Conservation (phyloP, 1,139 yeast species). For the Nadsonia starkeyi-henricii region DNA sequence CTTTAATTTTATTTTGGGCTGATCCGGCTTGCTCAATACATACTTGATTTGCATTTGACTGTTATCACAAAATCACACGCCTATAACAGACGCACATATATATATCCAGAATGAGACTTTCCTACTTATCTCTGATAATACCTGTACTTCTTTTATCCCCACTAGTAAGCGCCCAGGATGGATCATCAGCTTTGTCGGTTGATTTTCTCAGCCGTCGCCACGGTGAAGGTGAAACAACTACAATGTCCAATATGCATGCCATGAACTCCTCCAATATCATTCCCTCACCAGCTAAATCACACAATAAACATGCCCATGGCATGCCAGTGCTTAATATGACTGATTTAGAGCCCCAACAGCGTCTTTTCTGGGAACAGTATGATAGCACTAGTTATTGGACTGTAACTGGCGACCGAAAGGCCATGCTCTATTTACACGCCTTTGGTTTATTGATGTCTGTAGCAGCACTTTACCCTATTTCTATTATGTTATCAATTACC, state of each 20-base stretch:
- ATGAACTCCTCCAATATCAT: slow-evolving; percentile 10
- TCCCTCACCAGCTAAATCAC: slow-evolving; percentile 22
- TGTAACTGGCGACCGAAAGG: slow-evolving; percentile 30
- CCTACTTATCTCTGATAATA: no score
- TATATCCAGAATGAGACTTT: no score
- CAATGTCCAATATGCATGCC: neutral
- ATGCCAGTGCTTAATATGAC: slow-evolving; percentile 56
- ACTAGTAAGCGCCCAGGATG: no score
- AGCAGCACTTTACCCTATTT: slow-evolving; percentile 53
- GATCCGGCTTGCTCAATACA: no score
- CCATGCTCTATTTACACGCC: slow-evolving; percentile 48
- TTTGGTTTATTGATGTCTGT: slow-evolving; percentile 33
- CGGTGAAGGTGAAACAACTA: no score
- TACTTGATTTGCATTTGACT: no score
- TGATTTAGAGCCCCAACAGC: slow-evolving; percentile 54
- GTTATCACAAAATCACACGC: no score
- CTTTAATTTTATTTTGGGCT: no score
- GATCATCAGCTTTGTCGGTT: no score
- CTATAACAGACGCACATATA: no score
- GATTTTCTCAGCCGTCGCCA: no score
- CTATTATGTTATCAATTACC: slow-evolving; percentile 50
- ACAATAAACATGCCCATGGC: slow-evolving; percentile 40
- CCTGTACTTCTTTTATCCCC: no score
- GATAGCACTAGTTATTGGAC: slow-evolving; percentile 70
- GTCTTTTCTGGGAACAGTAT: slow-evolving; percentile 64